phyloP scores from a whole-genome alignment of 139 green algal genomes.

The Nannochloris sp. region DNA sequence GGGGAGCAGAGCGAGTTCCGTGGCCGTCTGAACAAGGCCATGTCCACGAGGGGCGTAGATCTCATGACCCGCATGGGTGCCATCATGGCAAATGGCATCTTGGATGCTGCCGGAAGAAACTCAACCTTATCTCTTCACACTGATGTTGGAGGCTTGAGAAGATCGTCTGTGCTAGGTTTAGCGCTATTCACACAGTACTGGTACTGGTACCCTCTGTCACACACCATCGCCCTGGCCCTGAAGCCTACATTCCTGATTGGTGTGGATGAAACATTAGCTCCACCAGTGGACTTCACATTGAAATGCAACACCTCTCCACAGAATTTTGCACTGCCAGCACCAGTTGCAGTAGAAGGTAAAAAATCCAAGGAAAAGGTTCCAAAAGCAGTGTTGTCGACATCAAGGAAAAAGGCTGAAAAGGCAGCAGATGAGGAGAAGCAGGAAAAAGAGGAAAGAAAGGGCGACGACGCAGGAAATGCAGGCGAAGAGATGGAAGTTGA shows the following conservation, averaged over 20 bases:
- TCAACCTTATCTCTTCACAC: constrained; percentile 70
- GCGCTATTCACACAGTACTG: constrained; percentile 96
- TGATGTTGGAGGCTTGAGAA: constrained; percentile 59
- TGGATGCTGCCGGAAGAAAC: constrained; percentile 93
- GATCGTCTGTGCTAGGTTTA: constrained; percentile 78
- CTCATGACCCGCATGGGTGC: constrained; percentile 75
- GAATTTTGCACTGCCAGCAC: constrained; percentile 81
- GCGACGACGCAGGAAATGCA: not conserved
- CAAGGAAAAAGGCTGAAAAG: constrained; percentile 68
- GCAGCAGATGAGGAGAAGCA: constrained; percentile 61
- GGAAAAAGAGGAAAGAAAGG: constrained; percentile 33
- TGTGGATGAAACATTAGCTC: constrained; percentile 51
- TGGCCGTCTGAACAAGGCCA: constrained; percentile 70
- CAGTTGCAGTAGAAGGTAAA: constrained; percentile 42
- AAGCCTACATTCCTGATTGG: constrained; percentile 80
- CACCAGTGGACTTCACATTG: constrained; percentile 20
- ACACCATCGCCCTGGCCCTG: constrained; percentile 83
- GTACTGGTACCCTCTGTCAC: constrained; percentile 95
- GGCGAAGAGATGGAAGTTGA: constrained; percentile 8
- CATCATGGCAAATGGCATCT: constrained; percentile 88
- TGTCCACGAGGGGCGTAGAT: constrained; percentile 90
- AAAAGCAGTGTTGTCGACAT: constrained; percentile 93
- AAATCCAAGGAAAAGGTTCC: constrained; percentile 56
- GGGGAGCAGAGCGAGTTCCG: constrained; percentile 53
- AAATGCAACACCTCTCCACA: constrained; percentile 40